phyloP scores from a whole-genome alignment of 2,329 filamentous ascomycete species.

The Cladophialophora psammophila region DNA sequence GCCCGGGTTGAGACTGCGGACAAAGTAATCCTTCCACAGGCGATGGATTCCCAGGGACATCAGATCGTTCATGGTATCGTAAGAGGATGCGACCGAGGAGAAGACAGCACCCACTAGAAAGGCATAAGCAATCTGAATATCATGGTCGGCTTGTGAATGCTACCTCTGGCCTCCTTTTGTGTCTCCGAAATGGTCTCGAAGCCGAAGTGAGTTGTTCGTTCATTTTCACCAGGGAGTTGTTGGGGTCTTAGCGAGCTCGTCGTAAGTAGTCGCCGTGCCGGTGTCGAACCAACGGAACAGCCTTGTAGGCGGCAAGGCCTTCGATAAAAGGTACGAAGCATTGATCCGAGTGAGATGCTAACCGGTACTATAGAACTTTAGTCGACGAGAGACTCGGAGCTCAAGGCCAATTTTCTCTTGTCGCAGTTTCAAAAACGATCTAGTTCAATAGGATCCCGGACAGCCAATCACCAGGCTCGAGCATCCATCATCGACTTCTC shows the following conservation, averaged over 20 bases:
- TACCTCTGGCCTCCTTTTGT: constrained; percentile 75
- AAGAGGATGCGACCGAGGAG: constrained; percentile 90
- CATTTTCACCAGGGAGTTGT: constrained; percentile 46
- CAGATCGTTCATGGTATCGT: constrained; percentile 98
- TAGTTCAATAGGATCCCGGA: not conserved
- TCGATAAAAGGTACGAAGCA: constrained; percentile 26
- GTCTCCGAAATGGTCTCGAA: constrained; percentile 83
- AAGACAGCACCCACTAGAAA: constrained; percentile 80
- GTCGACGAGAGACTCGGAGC: not conserved
- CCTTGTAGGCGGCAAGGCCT: constrained; percentile 6
- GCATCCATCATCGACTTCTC: not conserved
- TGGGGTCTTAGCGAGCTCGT: constrained; percentile 22
- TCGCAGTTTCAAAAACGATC: not conserved
- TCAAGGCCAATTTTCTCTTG: not conserved
- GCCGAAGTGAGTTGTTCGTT: constrained; percentile 84
- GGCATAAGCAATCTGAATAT: constrained; percentile 3
- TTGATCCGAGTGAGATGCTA: constrained; percentile 10
- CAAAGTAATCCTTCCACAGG: constrained; percentile 97
- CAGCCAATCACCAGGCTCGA: not conserved
- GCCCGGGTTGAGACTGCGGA: constrained; percentile 87
- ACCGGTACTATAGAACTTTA: not conserved
- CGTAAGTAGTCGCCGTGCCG: constrained; percentile 19
- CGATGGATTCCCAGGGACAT: constrained; percentile 98
- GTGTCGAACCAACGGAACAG: not conserved
- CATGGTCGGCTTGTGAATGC: not conserved